These are phyloP conservation scores for Skeletonema menzelii DNA, from an alignment of 108 stramenopile genomes.

Conservation along the genomic window DNA sequence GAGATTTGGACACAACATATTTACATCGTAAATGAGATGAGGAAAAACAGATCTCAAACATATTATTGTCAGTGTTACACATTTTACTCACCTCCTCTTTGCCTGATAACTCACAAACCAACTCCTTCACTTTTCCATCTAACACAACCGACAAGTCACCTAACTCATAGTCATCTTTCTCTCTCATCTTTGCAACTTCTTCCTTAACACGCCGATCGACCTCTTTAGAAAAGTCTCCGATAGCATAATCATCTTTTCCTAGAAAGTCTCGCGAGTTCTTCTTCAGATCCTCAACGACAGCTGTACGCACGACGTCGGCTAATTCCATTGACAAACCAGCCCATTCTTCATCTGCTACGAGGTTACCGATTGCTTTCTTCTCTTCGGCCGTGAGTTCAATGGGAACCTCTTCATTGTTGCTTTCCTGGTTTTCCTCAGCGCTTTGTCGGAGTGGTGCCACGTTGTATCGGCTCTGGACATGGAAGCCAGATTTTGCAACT, in stretches of 20 bases:
- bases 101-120: slow-evolving; percentile 71
- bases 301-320: slow-evolving; percentile 70
- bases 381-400: slow-evolving; percentile 44
- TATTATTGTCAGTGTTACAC: not conserved
- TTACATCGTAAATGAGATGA: too few relatives aligned
- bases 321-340: slow-evolving; percentile 77
- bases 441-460: slow-evolving; percentile 7
- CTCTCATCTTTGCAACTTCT: slow-evolving; percentile 66
- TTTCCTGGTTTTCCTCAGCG: not conserved
- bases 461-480: not conserved
- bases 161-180: slow-evolving; percentile 49
- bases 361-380: slow-evolving; percentile 58
- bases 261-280: slow-evolving; percentile 81
- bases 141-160: slow-evolving; percentile 73
- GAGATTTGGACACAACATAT: not conserved
- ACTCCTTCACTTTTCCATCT: slow-evolving; percentile 61
- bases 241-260: slow-evolving; percentile 62
- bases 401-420: not conserved
- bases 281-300: slow-evolving; percentile 82
- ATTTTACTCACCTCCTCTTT: slow-evolving; percentile 47
- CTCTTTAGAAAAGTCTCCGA: slow-evolving; percentile 78
- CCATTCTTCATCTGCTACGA: slow-evolving; percentile 86
- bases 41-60: too few relatives aligned
- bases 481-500: not conserved
- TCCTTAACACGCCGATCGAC: slow-evolving; percentile 74